Evolutionary conservation across 805 yeast genomes (phyloP).

Genomic region (Torulaspora microellipsoides): DNA sequence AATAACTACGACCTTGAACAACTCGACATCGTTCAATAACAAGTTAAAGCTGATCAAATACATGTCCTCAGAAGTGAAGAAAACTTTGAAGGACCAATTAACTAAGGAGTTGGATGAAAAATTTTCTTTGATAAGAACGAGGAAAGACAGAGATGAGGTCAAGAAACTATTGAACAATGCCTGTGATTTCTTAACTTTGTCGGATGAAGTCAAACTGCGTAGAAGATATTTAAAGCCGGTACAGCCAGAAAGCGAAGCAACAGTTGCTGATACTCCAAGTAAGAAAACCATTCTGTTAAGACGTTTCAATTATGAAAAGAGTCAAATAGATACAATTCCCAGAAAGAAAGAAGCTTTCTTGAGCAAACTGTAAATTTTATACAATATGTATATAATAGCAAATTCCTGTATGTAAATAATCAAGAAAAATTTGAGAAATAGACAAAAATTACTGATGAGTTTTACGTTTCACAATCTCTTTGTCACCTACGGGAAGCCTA

Average conservation of each 20-base stretch:
- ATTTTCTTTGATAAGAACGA: constrained; percentile 8
- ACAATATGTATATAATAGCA: background rate
- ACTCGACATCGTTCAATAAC: constrained; percentile 26
- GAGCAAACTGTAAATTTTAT: constrained; percentile 18
- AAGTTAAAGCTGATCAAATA: constrained; percentile 19
- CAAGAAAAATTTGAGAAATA: background rate
- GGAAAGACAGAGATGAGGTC: constrained; percentile 38
- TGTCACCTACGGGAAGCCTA: too few species aligned
- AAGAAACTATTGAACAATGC: constrained; percentile 39
- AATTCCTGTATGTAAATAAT: constrained; percentile 3
- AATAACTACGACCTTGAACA: constrained; percentile 15
- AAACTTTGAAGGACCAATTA: constrained; percentile 25
- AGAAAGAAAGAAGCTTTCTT: constrained; percentile 51
- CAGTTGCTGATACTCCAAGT: constrained; percentile 37
- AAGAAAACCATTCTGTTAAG: constrained; percentile 50
- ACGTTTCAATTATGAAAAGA: constrained; percentile 56
- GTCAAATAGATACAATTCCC: constrained; percentile 48
- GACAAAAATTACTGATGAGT: too few species aligned
- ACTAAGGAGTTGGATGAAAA: constrained; percentile 20
- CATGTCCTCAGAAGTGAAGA: constrained; percentile 34
- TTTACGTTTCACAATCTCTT: too few species aligned
- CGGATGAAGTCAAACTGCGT: constrained; percentile 40
- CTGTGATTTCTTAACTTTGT: constrained; percentile 26
- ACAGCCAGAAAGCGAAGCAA: constrained; percentile 45
- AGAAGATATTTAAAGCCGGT: constrained; percentile 52